A percentile compares a stretch with the other conserved stretches of the same genome.
These are phyloP conservation scores for Pseudogymnoascus sp. DNA, from an alignment of 2,329 filamentous ascomycete species.

Conservation along the genomic window DNA sequence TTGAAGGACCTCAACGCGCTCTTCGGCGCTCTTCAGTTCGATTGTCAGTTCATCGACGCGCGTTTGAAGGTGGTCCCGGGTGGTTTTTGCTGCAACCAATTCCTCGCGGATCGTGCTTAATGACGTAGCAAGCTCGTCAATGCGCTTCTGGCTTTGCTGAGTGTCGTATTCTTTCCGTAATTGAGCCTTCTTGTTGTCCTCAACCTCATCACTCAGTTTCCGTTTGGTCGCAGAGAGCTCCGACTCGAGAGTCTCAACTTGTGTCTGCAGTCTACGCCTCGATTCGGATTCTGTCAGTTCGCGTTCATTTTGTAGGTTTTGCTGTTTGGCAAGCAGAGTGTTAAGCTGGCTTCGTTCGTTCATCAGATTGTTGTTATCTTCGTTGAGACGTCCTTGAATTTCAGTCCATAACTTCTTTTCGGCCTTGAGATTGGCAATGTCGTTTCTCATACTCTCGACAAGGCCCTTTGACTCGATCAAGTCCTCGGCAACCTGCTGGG, in stretches of 20 bases:
- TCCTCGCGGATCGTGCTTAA: constrained; percentile 79
- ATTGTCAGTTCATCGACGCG: constrained; percentile 83
- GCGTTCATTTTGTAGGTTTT: constrained; percentile 85
- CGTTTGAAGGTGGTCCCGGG: constrained; percentile 78
- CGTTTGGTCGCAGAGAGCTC: constrained; percentile 74
- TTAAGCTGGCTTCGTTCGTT: constrained; percentile 83
- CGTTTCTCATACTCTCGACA: constrained; percentile 79
- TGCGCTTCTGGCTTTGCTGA: constrained; percentile 79
- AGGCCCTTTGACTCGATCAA: constrained; percentile 77
- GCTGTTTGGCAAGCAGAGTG: constrained; percentile 72
- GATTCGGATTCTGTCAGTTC: constrained; percentile 77
- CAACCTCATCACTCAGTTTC: constrained; percentile 73
- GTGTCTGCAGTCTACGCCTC: constrained; percentile 69
- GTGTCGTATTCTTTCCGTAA: constrained; percentile 85
- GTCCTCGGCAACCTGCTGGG: constrained; percentile 88
- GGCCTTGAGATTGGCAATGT: constrained; percentile 86
- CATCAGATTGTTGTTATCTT: constrained; percentile 77
- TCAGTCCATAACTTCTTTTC: constrained; percentile 93
- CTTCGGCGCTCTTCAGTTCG: constrained; percentile 81
- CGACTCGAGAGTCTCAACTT: constrained; percentile 69
- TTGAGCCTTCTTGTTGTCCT: constrained; percentile 75
- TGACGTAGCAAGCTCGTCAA: constrained; percentile 81
- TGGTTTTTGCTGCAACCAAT: constrained; percentile 76
- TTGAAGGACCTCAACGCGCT: constrained; percentile 73
- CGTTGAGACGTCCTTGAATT: constrained; percentile 78